Conservation (phyloP, 176 grass and related monocot species). For the Cenchrus fungigraminus region DNA sequence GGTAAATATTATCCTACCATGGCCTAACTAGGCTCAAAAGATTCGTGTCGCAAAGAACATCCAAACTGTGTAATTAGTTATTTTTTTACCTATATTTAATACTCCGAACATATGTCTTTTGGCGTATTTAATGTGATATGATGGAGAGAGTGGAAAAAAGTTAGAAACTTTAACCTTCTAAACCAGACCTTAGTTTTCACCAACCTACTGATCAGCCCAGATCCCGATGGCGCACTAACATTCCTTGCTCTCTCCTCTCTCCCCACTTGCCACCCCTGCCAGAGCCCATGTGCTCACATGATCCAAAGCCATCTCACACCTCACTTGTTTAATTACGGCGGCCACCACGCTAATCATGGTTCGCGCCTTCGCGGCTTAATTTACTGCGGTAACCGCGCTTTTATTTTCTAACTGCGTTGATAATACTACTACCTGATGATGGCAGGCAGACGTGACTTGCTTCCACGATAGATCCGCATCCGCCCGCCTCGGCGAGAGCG, state of each 20-base stretch:
- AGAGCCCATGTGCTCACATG: slow-evolving; percentile 54
- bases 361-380: neutral
- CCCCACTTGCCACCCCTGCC: slow-evolving; percentile 1
- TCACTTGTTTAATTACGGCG: slow-evolving; percentile 25
- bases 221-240: slow-evolving; percentile 76
- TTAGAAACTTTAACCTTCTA: too few relatives aligned
- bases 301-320: slow-evolving; percentile 39
- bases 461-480: slow-evolving; percentile 50
- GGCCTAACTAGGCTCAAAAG: too few relatives aligned
- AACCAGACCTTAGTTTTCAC: slow-evolving; percentile 31
- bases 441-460: slow-evolving; percentile 25
- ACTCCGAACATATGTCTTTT: too few relatives aligned
- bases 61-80: too few relatives aligned
- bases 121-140: too few relatives aligned
- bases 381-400: neutral
- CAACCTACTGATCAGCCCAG: slow-evolving; percentile 47
- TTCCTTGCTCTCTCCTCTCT: slow-evolving; percentile 49
- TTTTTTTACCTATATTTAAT: too few relatives aligned
- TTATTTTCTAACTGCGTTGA: neutral
- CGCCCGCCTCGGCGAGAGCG: slow-evolving; percentile 42
- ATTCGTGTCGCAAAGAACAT: too few relatives aligned
- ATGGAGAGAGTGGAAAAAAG: too few relatives aligned
- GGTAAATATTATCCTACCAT: too few relatives aligned
- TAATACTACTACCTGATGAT: neutral
- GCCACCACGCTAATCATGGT: slow-evolving; percentile 19